Conservation (phyloP, 1,284 basidiomycete species). For the Chondrostereum purpureum region DNA sequence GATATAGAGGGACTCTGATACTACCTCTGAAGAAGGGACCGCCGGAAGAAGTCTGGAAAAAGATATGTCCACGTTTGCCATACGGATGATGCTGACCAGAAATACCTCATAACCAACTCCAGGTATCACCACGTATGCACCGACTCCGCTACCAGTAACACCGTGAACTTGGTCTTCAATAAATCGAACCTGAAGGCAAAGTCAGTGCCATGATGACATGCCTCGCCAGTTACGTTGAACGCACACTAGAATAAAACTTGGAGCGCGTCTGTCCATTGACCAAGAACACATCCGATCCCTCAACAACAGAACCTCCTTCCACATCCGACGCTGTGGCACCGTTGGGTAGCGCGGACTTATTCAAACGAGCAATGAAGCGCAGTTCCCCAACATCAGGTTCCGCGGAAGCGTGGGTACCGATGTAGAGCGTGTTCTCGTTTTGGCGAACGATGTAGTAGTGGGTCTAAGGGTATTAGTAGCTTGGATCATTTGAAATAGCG, state of each 20-base stretch:
- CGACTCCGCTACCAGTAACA: constrained; percentile 33
- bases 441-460: constrained; percentile 38
- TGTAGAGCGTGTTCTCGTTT: constrained; percentile 35
- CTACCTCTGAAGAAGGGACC: constrained; percentile 39
- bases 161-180: constrained; percentile 38
- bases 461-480: constrained; percentile 20
- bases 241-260: constrained; percentile 42
- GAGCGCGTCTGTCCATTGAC: constrained; percentile 40
- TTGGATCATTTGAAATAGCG: not conserved
- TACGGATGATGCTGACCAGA: no score
- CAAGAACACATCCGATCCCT: constrained; percentile 39
- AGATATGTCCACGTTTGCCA: constrained; percentile 19
- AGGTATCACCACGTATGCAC: constrained; percentile 23
- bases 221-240: constrained; percentile 5
- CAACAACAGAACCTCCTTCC: constrained; percentile 33
- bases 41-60: constrained; percentile 35
- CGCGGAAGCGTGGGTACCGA: constrained; percentile 36
- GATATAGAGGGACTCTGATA: constrained; percentile 5
- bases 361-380: constrained; percentile 41
- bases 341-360: constrained; percentile 33
- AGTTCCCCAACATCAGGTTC: constrained; percentile 42
- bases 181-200: constrained; percentile 26
- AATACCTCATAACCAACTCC: constrained; percentile 25
- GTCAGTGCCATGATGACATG: no score
- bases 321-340: constrained; percentile 30